Evolutionary conservation across 108 stramenopile genomes (phyloP).

Genomic region (Nannochloropsis salina): DNA sequence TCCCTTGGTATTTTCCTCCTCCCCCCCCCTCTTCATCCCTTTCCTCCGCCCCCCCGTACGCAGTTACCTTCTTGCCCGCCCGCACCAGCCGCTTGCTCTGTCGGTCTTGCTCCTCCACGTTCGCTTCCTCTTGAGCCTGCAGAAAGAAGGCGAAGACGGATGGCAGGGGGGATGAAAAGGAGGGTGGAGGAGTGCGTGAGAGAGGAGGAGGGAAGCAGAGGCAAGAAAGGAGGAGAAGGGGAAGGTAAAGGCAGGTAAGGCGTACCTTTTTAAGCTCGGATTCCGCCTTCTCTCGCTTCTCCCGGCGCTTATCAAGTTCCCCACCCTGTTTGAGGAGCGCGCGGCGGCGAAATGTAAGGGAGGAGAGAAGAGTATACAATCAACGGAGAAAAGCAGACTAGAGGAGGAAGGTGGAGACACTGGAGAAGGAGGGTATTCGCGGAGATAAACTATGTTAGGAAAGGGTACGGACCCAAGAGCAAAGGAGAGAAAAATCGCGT

Average conservation of each 20-base stretch:
- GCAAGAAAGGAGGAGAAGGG: background rate
- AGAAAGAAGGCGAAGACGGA: background rate
- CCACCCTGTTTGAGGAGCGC: background rate
- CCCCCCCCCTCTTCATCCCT: constrained; percentile 70
- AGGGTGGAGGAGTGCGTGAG: background rate
- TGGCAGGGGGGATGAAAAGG: background rate
- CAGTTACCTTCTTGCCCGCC: background rate
- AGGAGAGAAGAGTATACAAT: background rate
- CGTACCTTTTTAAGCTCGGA: constrained; percentile 60
- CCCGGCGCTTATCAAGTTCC: constrained; percentile 77
- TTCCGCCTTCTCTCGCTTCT: constrained; percentile 78
- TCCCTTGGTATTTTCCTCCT: background rate
- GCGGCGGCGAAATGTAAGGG: background rate
- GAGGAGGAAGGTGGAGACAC: background rate
- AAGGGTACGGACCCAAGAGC: background rate
- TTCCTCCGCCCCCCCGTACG: constrained; percentile 73
- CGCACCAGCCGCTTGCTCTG: constrained; percentile 69
- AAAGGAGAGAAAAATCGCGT: background rate
- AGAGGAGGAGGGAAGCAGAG: background rate
- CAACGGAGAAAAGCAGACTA: background rate
- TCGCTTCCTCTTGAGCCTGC: background rate
- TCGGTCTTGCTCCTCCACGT: constrained; percentile 72
- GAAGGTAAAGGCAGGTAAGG: background rate
- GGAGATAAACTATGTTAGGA: too few relatives aligned
- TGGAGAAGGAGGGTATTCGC: background rate